These are phyloP conservation scores for Aegilops tauschii DNA, from an alignment of 176 grass and related monocot genomes.

Conservation along the genomic window DNA sequence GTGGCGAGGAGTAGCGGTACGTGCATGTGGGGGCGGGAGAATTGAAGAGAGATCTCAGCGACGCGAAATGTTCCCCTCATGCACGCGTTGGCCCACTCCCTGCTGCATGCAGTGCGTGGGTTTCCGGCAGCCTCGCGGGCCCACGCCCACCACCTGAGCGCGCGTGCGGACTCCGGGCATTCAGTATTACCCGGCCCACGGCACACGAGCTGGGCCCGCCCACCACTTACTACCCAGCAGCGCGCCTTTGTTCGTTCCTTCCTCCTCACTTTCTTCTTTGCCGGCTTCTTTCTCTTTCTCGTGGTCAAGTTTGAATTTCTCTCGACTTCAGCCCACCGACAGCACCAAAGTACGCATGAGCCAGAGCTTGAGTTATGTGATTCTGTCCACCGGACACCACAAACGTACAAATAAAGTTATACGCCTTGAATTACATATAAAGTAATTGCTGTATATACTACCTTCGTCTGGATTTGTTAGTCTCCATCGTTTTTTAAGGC, in stretches of 20 bases:
- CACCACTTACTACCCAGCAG: background rate
- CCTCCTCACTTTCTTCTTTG: background rate
- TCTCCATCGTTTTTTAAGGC: no score
- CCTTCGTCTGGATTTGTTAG: no score
- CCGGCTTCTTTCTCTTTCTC: background rate
- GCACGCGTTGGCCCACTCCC: background rate
- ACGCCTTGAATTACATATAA: background rate
- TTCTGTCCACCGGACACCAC: no score
- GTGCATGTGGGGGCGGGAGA: background rate
- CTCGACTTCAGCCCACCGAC: background rate
- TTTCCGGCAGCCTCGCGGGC: background rate
- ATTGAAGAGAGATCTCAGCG: background rate
- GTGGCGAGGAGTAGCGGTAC: background rate
- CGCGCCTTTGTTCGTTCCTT: background rate
- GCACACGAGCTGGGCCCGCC: background rate
- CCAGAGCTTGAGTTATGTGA: no score
- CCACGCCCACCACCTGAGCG: conserved; percentile 21
- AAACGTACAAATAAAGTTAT: background rate
- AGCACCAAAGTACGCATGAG: background rate
- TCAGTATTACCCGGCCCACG: conserved; percentile 2
- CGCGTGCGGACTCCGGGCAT: conserved; percentile 14
- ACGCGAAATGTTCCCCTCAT: conserved; percentile 3
- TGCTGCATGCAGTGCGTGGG: background rate
- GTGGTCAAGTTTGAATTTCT: background rate
- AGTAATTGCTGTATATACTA: no score